These are phyloP conservation scores for Alternaria sp. DNA, from an alignment of 2,329 filamentous ascomycete species.

Conservation along the genomic window DNA sequence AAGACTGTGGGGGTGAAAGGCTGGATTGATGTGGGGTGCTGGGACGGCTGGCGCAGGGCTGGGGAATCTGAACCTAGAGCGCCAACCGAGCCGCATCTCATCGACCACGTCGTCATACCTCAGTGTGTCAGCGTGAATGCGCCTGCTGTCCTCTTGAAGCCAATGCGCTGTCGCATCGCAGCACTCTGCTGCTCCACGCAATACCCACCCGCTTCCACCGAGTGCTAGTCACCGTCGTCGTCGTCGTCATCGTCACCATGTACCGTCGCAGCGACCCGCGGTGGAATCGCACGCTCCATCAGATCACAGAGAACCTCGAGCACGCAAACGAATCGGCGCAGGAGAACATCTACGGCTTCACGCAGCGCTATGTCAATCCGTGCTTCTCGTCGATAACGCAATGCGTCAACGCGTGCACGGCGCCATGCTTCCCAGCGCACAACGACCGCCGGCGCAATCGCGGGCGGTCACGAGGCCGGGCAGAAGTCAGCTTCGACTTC, in stretches of 20 bases:
- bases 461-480: conserved; percentile 61
- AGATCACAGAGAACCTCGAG: conserved; percentile 89
- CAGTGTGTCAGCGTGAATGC: conserved; percentile 2
- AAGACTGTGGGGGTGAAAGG: conserved; percentile 9
- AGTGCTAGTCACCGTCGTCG: conserved; percentile 1
- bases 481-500: conserved; percentile 92
- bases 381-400: conserved; percentile 73
- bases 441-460: conserved; percentile 79
- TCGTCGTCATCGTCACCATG: conserved; percentile 55
- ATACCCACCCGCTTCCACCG: conserved; percentile 13
- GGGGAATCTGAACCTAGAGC: background rate
- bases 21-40: conserved; percentile 23
- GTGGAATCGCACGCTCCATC: conserved; percentile 91
- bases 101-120: conserved; percentile 12
- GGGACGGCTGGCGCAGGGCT: conserved; percentile 4
- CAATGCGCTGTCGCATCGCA: conserved; percentile 36
- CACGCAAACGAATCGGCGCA: conserved; percentile 90
- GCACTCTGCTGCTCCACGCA: conserved; percentile 22
- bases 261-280: conserved; percentile 77
- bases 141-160: conserved; percentile 7
- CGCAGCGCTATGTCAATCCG: conserved; percentile 81
- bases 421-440: conserved; percentile 72
- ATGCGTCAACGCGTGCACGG: conserved; percentile 73
- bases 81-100: conserved; percentile 14
- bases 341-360: conserved; percentile 86